Evolutionary conservation across 225 moss, liverwort and hornwort genomes (phyloP), one percentile per base, ranked within the genome.

Genomic region (Anthoceros angustus): DNA sequence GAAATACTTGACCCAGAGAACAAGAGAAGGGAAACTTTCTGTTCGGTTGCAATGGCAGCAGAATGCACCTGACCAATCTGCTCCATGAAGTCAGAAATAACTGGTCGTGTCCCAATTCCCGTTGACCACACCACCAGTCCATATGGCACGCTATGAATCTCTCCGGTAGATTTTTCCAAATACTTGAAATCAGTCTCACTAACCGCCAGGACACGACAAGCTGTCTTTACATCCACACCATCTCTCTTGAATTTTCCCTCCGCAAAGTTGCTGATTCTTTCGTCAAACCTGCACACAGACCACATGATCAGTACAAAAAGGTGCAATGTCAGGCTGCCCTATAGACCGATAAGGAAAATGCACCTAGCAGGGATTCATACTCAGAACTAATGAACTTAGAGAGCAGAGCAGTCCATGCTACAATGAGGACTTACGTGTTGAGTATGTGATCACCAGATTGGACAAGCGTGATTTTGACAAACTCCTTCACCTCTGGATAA

Each of bases 71-170:
- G 81, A 55, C 81, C 78, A 55, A 81, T 65, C 40, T 78, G 72
- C 49, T 78, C 48, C 81, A 78, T 81, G 21, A 73, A 78, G 8
- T 26, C 62, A 23, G 74, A 60, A 2, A 78, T 61, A 4, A 76
- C 70, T 39, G 78, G 78, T 41, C 78, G 81, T 42, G 81, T 81
- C 21, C 78, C 78, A 66, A 81, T 70, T 75, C 98, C 98, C 70
- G 98, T 98, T 39, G 98, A 98, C 98, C 98, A 98, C 24, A 98
- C 85, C 75, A 84, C 85, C 87, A 98, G 82, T 74, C 98, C 92
- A 73, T 92, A 98, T 15, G 98, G 98, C 48, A 91, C 76, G 48
- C 76, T 71, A 66, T 80, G 12, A 62, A 81, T 45, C 32, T 87
- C 46, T 32, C 98, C 98, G 9, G 87, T 81, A 43, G 12, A 24